These are phyloP conservation scores for Magnusiomyces fungicola DNA, from an alignment of 1,139 yeast species.

Conservation along the genomic window DNA sequence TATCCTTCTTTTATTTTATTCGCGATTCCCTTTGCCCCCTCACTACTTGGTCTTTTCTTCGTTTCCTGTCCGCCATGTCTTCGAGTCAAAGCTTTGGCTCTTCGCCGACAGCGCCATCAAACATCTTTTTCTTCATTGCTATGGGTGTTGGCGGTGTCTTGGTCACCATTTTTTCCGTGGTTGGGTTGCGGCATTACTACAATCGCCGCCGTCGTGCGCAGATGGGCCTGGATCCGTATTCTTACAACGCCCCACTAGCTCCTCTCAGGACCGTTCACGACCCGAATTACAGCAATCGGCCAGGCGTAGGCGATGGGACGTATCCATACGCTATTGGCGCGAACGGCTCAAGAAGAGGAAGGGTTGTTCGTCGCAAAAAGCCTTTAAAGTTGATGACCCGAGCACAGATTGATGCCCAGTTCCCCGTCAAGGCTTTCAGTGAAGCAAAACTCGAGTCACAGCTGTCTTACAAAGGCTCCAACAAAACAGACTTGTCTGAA, in stretches of 20 bases:
- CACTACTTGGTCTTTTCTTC: no score
- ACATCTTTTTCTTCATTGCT: conserved; percentile 32
- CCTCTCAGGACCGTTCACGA: no score
- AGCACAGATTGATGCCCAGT: conserved; percentile 3
- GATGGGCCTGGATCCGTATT: no score
- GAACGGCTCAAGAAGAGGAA: background rate
- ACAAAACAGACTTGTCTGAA: no score
- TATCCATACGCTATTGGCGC: conserved; percentile 5
- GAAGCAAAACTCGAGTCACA: background rate
- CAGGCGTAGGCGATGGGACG: background rate
- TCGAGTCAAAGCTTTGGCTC: no score
- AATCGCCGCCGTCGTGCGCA: conserved; percentile 20
- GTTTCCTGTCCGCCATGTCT: no score
- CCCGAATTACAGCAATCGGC: no score
- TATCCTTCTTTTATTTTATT: no score
- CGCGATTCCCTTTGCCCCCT: no score
- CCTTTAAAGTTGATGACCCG: conserved; percentile 2
- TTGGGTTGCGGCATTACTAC: conserved; percentile 33
- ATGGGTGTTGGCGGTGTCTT: conserved; percentile 36
- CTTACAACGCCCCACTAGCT: no score
- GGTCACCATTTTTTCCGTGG: conserved; percentile 32
- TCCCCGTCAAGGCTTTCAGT: background rate
- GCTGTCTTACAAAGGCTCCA: background rate
- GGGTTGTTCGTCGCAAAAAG: background rate
- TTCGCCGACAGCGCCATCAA: no score